phyloP scores from a whole-genome alignment of 257 asterid genomes.

The Penstemon davidsonii region DNA sequence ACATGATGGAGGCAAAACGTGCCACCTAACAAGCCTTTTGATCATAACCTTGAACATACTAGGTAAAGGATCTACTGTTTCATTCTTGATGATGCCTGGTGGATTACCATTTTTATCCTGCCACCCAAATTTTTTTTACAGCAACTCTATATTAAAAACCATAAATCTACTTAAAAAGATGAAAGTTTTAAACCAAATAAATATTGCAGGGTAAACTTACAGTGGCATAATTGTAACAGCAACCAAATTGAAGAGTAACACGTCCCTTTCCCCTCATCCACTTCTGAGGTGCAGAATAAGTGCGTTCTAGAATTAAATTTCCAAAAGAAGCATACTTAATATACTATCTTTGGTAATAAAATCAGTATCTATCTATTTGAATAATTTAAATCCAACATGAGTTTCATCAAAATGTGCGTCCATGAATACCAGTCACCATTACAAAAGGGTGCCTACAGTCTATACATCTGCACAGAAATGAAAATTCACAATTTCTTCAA shows the following conservation, averaged over 20 bases:
- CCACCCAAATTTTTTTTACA: neutral
- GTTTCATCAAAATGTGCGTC: neutral
- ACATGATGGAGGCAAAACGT: conserved; percentile 69
- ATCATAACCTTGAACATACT: conserved; percentile 65
- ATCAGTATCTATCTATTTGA: neutral
- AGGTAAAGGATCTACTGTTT: conserved; percentile 76
- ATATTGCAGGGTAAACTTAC: conserved; percentile 36
- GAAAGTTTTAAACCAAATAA: conserved; percentile 15
- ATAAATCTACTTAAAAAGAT: neutral
- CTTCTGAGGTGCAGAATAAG: conserved; percentile 74
- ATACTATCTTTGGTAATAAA: neutral
- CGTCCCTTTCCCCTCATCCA: conserved; percentile 98
- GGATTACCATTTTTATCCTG: conserved; percentile 83
- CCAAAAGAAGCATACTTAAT: conserved; percentile 9
- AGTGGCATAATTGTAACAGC: conserved; percentile 78
- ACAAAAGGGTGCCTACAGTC: neutral
- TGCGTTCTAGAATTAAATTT: conserved; percentile 50
- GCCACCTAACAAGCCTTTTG: conserved; percentile 70
- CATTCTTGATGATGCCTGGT: conserved; percentile 73
- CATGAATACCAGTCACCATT: conserved; percentile 1
- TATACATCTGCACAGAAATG: neutral
- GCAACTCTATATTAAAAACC: neutral
- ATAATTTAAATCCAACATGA: neutral
- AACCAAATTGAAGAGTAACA: conserved; percentile 81
- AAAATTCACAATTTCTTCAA: neutral